Conservation (phyloP, 768 basidiomycete species). For the Boletus fagicola region DNA sequence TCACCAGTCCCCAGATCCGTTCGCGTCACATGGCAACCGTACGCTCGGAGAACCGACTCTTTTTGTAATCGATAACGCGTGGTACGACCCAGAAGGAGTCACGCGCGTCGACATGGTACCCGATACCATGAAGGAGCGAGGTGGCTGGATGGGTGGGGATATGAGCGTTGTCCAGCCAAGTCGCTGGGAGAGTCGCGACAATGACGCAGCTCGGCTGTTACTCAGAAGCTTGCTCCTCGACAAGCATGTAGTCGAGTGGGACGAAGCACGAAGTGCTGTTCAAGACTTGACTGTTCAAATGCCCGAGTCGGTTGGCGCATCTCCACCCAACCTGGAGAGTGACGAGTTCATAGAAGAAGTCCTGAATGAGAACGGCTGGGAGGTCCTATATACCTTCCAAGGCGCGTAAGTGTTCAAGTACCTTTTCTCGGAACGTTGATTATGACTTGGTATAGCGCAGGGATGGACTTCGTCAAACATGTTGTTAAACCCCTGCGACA, state of each 20-base stretch:
- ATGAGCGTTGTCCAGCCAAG: conserved; percentile 12
- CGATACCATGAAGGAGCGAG: conserved; percentile 24
- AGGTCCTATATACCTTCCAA: conserved; percentile 40
- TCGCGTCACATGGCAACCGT: conserved; percentile 15
- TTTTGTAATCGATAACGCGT: conserved; percentile 38
- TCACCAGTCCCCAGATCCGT: conserved; percentile 19
- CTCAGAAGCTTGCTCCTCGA: conserved; percentile 22
- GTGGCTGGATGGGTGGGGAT: conserved; percentile 24
- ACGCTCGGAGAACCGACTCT: conserved; percentile 21
- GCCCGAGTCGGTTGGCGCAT: conserved; percentile 11
- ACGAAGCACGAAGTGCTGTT: conserved; percentile 28
- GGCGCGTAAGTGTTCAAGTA: conserved; percentile 36
- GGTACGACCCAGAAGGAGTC: conserved; percentile 38
- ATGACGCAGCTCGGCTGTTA: conserved; percentile 8
- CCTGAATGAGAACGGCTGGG: conserved; percentile 37
- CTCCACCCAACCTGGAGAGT: conserved; percentile 13
- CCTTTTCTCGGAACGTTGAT: neutral
- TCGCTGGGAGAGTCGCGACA: conserved; percentile 13
- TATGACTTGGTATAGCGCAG: conserved; percentile 27
- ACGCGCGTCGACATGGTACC: conserved; percentile 38
- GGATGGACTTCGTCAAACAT: conserved; percentile 41
- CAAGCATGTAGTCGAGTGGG: conserved; percentile 29
- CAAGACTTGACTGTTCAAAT: conserved; percentile 16
- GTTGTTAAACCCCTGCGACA: conserved; percentile 37
- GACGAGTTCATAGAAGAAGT: conserved; percentile 32